Conservation (phyloP, 2,329 filamentous ascomycete species). For the Neofusicoccum ribis region DNA sequence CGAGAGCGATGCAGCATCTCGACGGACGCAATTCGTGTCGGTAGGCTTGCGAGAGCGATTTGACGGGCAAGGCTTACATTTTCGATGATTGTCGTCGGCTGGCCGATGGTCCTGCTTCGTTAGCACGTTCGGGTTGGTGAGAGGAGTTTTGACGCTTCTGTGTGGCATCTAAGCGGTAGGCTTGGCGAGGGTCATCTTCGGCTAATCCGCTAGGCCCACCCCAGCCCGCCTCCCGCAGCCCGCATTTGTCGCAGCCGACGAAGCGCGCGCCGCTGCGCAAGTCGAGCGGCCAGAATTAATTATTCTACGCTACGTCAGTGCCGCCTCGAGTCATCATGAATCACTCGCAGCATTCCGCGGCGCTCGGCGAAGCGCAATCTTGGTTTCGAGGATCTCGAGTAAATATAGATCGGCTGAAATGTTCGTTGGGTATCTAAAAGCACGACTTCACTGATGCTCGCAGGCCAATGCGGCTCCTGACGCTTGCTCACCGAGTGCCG, state of each 20-base stretch:
- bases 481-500: not conserved
- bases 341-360: not conserved
- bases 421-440: not conserved
- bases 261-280: too few relatives aligned
- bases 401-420: not conserved
- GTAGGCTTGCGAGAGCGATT: conserved; percentile 23
- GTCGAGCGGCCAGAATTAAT: not conserved
- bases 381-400: too few relatives aligned
- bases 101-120: conserved; percentile 28
- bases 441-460: not conserved
- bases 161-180: conserved; percentile 2
- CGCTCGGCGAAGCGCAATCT: too few relatives aligned
- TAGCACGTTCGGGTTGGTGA: conserved; percentile 14
- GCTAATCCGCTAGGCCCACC: not conserved
- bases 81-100: conserved; percentile 42
- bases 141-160: conserved; percentile 16
- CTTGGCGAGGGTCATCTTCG: not conserved
- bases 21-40: not conserved
- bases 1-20: not conserved
- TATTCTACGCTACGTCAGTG: not conserved
- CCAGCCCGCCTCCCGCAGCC: not conserved
- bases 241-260: not conserved
- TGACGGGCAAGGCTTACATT: conserved; percentile 40
- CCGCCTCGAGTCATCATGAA: not conserved
- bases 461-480: too few relatives aligned